Evolutionary conservation across 2,329 filamentous ascomycete genomes (phyloP).

Genomic region (Epichloe scottii): DNA sequence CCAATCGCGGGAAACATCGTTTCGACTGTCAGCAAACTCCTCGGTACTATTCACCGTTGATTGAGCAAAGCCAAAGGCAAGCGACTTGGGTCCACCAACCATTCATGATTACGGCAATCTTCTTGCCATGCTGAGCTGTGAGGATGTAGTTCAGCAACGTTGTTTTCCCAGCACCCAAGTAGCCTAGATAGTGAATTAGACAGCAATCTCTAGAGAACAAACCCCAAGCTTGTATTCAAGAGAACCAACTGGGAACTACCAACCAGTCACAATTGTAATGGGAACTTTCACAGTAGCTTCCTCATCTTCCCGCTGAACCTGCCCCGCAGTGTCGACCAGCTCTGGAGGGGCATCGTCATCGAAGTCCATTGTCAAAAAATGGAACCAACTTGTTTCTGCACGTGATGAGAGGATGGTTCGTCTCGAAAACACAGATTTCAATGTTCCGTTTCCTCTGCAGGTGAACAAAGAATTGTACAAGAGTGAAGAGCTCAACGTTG

Average conservation of each 20-base stretch:
- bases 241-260: not conserved
- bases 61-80: not conserved
- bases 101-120: conserved; percentile 95
- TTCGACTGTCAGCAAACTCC: not conserved
- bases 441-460: not conserved
- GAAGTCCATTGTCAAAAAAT: conserved; percentile 36
- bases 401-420: not conserved
- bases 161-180: conserved; percentile 90
- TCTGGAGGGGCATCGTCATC: conserved; percentile 58
- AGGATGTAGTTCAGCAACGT: conserved; percentile 93
- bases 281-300: conserved; percentile 56
- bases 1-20: not conserved
- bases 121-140: conserved; percentile 90
- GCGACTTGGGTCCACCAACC: conserved; percentile 27
- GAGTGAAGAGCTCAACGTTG: too few species aligned
- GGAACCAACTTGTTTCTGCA: not conserved
- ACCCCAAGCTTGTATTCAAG: not conserved
- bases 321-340: conserved; percentile 36
- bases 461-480: not conserved
- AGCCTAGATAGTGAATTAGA: conserved; percentile 43
- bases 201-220: not conserved
- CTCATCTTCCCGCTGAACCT: conserved; percentile 23
- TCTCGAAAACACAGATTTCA: not conserved
- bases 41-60: not conserved
- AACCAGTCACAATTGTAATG: conserved; percentile 75